phyloP scores from a whole-genome alignment of 768 basidiomycete genomes.

The Mycena vulgaris region DNA sequence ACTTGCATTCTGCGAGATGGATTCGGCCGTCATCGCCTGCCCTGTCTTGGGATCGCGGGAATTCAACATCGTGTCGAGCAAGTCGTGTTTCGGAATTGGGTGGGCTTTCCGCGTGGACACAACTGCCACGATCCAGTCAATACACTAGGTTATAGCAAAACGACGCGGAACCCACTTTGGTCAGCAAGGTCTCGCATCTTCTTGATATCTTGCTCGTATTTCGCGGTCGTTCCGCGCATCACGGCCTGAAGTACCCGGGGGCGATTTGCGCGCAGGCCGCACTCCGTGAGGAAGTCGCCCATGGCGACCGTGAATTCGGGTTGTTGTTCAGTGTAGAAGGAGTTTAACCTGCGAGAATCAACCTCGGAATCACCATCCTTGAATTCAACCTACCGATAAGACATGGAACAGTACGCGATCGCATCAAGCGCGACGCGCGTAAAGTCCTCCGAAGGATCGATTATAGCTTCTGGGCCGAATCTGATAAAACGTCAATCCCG shows the following conservation, averaged over 20 bases:
- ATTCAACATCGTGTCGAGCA: conserved; percentile 63
- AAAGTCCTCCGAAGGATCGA: conserved; percentile 63
- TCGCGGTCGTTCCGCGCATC: conserved; percentile 52
- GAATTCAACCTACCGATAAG: conserved; percentile 47
- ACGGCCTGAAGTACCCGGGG: conserved; percentile 53
- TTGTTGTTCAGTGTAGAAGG: conserved; percentile 58
- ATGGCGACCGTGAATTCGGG: conserved; percentile 59
- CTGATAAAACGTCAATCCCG: too few relatives aligned
- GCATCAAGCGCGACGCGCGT: conserved; percentile 65
- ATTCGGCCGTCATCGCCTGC: conserved; percentile 55
- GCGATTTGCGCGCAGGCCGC: conserved; percentile 52
- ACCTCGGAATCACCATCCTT: not conserved
- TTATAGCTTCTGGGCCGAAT: conserved; percentile 58
- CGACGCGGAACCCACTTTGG: conserved; percentile 52
- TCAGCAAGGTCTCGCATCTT: conserved; percentile 59
- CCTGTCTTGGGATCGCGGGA: conserved; percentile 63
- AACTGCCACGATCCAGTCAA: conserved; percentile 44
- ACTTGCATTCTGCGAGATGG: conserved; percentile 59
- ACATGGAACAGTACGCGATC: conserved; percentile 62
- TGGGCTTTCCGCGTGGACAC: conserved; percentile 56
- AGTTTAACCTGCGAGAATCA: conserved; percentile 55
- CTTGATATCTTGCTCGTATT: conserved; percentile 59
- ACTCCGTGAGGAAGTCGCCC: conserved; percentile 58
- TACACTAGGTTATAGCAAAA: not conserved
- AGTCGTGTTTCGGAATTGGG: conserved; percentile 58